phyloP scores from a whole-genome alignment of 148 eudicot genomes.

The Amaranthus cruentus region DNA sequence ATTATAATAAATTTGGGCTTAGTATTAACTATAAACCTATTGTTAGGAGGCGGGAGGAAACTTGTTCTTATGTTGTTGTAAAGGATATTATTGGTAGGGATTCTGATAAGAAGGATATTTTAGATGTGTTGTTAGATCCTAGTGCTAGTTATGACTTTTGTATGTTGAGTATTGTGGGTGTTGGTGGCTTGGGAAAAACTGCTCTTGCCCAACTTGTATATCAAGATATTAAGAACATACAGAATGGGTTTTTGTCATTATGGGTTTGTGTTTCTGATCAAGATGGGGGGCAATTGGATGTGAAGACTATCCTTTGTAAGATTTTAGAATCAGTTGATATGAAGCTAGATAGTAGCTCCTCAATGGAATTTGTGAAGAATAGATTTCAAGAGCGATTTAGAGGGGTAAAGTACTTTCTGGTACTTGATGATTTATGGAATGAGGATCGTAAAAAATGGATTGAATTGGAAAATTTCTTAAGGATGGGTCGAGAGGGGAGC shows the following conservation, averaged over 20 bases:
- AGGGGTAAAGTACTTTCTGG: conserved; percentile 15
- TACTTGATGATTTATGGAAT: conserved; percentile 29
- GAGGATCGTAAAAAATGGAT: conserved; percentile 18
- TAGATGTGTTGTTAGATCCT: conserved; percentile 5
- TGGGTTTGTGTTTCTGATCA: conserved; percentile 30
- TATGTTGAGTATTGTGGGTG: conserved; percentile 18
- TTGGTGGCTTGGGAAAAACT: conserved; percentile 33
- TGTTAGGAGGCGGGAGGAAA: background rate
- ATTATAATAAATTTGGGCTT: background rate
- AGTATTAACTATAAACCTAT: background rate
- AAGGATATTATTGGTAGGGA: conserved; percentile 18
- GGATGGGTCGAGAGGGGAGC: conserved; percentile 2
- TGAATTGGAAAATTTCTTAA: background rate
- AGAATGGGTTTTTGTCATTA: background rate
- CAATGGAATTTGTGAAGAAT: background rate
- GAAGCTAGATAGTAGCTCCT: background rate
- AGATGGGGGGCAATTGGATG: conserved; percentile 3
- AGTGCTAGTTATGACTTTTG: background rate
- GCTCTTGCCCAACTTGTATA: conserved; percentile 23
- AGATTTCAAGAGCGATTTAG: background rate
- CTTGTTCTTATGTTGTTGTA: conserved; percentile 14
- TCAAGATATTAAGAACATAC: background rate
- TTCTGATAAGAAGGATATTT: background rate
- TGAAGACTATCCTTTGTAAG: conserved; percentile 1
- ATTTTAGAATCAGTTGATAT: background rate